A percentile compares a stretch with the other conserved stretches of the same genome.
Conservation (phyloP, 441 rosid species). For the Adansonia grandidieri region DNA sequence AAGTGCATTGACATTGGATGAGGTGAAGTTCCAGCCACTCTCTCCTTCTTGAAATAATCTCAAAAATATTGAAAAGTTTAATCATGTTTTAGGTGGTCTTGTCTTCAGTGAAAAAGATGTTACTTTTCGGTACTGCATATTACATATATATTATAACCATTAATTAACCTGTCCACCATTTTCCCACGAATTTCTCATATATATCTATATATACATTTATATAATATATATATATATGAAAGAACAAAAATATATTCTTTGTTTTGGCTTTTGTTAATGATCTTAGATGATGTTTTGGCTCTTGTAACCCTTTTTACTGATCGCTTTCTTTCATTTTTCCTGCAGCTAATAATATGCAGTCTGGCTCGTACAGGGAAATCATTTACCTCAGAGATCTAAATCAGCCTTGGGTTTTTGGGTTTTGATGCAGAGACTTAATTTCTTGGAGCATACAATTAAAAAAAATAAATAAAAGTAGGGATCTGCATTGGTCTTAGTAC, state of each 20-base stretch:
- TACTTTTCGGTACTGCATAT: not conserved
- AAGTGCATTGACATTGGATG: slow-evolving; percentile 12
- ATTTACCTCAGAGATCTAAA: slow-evolving; percentile 28
- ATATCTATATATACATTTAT: not conserved
- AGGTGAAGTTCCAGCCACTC: slow-evolving; percentile 8
- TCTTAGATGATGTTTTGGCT: too few species aligned
- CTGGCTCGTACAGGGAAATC: not conserved
- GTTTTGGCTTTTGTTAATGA: too few species aligned
- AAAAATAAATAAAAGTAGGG: slow-evolving; percentile 5
- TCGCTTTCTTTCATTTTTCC: too few species aligned
- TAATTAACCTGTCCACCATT: too few species aligned
- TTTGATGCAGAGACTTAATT: not conserved
- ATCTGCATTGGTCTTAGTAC: slow-evolving; percentile 27
- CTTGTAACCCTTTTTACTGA: too few species aligned
- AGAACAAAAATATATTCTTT: too few species aligned
- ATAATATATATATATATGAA: too few species aligned
- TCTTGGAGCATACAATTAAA: slow-evolving; percentile 20
- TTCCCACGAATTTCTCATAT: not conserved
- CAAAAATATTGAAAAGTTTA: too few species aligned
- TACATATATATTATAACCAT: not conserved
- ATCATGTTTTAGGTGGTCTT: not conserved
- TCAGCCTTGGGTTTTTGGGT: slow-evolving; percentile 30
- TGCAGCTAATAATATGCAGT: too few species aligned
- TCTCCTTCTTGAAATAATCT: too few species aligned
- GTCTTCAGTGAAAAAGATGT: not conserved